Percentiles rank a stretch among this genome's conserved stretches.
These are phyloP conservation scores for Hygrocybe punicea DNA, from an alignment of 768 basidiomycete species.

Conservation along the genomic window DNA sequence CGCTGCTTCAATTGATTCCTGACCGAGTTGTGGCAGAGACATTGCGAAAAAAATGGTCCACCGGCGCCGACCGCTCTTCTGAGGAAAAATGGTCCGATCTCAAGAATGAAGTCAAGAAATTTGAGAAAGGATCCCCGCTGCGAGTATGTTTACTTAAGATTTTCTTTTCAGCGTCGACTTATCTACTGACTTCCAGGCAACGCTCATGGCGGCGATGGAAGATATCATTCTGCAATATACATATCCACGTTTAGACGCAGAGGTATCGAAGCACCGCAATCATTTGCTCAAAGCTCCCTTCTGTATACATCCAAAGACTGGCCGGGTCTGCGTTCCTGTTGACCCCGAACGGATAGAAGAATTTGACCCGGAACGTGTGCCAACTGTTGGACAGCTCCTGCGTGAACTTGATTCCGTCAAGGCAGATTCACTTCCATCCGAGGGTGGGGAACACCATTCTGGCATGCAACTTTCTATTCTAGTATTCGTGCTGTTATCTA, in stretches of 20 bases:
- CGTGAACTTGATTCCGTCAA: conserved; percentile 61
- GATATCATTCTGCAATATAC: conserved; percentile 92
- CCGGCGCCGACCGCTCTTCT: conserved; percentile 52
- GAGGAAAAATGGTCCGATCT: conserved; percentile 73
- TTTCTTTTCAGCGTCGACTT: conserved; percentile 9
- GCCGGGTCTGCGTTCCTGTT: conserved; percentile 90
- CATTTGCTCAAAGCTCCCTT: conserved; percentile 98
- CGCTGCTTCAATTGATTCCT: conserved; percentile 71
- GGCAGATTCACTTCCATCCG: conserved; percentile 6
- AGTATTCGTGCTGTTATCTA: neutral
- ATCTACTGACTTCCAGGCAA: conserved; percentile 21
- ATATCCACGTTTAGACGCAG: conserved; percentile 93
- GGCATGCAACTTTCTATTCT: neutral
- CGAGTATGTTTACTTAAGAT: conserved; percentile 28
- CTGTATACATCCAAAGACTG: conserved; percentile 95
- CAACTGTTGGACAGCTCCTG: conserved; percentile 82
- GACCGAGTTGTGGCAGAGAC: conserved; percentile 47
- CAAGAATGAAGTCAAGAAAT: conserved; percentile 36
- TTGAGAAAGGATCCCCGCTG: conserved; percentile 25
- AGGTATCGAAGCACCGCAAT: conserved; percentile 96
- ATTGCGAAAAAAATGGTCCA: conserved; percentile 60
- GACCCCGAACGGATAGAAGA: conserved; percentile 69
- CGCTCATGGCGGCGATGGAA: conserved; percentile 56
- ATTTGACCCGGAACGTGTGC: conserved; percentile 83
- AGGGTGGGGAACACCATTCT: conserved; percentile 45